phyloP scores from a whole-genome alignment of 495 filamentous ascomycete genomes.

The Tirmania nivea region DNA sequence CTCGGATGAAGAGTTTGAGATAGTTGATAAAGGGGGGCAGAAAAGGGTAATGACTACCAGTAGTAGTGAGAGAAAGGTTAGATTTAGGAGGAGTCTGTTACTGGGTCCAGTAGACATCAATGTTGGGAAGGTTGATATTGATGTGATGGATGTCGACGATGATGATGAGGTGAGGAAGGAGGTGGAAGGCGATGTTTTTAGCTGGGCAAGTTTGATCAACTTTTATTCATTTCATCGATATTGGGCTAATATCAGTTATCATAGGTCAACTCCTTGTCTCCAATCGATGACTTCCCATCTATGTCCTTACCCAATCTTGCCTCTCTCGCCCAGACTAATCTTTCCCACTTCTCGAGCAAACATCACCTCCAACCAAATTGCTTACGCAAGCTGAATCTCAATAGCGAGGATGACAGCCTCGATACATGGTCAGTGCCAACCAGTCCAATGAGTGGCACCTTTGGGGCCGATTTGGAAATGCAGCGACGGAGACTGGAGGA shows the following conservation, averaged over 20 bases:
- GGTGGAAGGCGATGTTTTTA: conserved; percentile 12
- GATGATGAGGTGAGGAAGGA: conserved; percentile 9
- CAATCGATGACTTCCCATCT: not conserved
- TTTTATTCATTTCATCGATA: not conserved
- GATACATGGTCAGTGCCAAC: conserved; percentile 13
- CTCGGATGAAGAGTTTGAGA: not conserved
- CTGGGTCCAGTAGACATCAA: not conserved
- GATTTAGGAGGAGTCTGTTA: not conserved
- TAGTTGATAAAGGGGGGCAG: not conserved
- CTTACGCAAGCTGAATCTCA: not conserved
- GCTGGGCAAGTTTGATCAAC: conserved; percentile 8
- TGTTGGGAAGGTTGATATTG: not conserved
- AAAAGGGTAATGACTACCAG: not conserved
- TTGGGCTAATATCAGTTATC: not conserved
- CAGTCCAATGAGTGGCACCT: conserved; percentile 14
- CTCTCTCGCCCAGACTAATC: not conserved
- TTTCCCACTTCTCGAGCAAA: no score
- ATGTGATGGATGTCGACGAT: conserved; percentile 7
- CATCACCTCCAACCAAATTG: no score
- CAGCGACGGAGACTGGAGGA: conserved; percentile 13
- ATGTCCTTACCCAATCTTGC: not conserved
- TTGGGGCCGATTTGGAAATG: conserved; percentile 13
- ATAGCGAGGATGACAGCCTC: not conserved
- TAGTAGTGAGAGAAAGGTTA: not conserved
- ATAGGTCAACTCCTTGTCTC: not conserved